Base-by-base conservation (phyloP, 768 basidiomycete genomes). In the Phylloporus scabripes region DNA sequence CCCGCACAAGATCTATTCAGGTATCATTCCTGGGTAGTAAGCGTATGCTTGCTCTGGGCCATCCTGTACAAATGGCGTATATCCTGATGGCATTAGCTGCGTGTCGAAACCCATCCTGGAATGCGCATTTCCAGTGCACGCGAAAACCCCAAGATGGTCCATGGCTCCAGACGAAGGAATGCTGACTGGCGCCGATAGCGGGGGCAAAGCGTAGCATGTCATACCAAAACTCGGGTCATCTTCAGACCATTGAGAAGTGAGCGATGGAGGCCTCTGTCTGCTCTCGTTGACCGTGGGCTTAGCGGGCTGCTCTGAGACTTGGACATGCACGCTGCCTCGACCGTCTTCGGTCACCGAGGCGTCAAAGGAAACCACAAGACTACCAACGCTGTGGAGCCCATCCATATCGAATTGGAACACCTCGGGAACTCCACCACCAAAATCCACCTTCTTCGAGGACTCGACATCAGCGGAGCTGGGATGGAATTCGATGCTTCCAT, bases 281-380 rank as follows among this genome's bases (percentile, higher is more conserved):
- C 34, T 48, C n/a, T 34, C 54, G 28, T 55, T 45, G 21, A 58
- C 32, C 24, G 53, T 18, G n/a, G 42, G 12, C 23, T 51, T 52
- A 23, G 40, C 0, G 18, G 66, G 73, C 14, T 70, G 62, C 23
- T 80, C 71, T 7, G 79, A 72, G 38, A 82, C 78, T 57, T 87
- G 82, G 55, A 87, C 85, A 55, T 81, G 76, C 36, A 87, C 84
- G 45, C 81, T 82, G 56, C 87, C 83, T 68, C 80, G 84, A 50
- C 85, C 83, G 60, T 84, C 78, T 54, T 83, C 77, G 42, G 75
- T 72, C 28, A 81, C 72, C 36, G 72, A 74, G 40, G 83, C 70
- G 55, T 89, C 87, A 57, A 90, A 86, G 36, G 84, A 84, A 62
- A 90, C 82, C 55, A 84, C 79, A 46, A 89, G 69, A 37, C 76